Evolutionary conservation across 345 rosid species (phyloP).

Genomic region (Ricinus communis): DNA sequence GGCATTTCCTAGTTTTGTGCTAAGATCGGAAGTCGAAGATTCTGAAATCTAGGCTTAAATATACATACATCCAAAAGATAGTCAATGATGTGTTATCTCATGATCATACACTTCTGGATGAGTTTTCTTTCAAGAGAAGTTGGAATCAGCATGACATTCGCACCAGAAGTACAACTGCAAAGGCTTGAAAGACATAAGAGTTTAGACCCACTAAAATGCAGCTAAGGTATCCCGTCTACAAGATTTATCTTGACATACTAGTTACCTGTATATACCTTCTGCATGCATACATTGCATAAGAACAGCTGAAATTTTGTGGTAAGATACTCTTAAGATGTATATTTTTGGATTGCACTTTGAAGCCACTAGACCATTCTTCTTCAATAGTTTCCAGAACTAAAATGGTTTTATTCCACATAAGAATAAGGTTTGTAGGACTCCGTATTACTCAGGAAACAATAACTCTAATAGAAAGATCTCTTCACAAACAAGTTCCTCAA

Average conservation of each 20-base stretch:
- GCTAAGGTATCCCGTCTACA: not conserved
- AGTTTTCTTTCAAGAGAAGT: not conserved
- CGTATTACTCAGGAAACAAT: too few species aligned
- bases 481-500: not conserved
- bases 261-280: too few species aligned
- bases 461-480: too few species aligned
- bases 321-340: not conserved
- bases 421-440: too few species aligned
- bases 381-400: too few species aligned
- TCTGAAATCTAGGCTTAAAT: slow-evolving; percentile 33
- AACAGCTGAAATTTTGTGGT: slow-evolving; percentile 17
- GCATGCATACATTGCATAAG: not conserved
- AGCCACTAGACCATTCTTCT: too few species aligned
- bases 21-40: slow-evolving; percentile 62
- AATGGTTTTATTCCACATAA: too few species aligned
- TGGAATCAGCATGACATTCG: not conserved
- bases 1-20: slow-evolving; percentile 77
- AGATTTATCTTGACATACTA: not conserved
- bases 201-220: not conserved
- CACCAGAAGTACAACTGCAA: not conserved
- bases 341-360: too few species aligned
- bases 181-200: slow-evolving; percentile 2
- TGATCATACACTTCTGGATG: not conserved
- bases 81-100: not conserved
- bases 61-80: not conserved